phyloP scores from a whole-genome alignment of 768 basidiomycete genomes.

The Mycena rosella region DNA sequence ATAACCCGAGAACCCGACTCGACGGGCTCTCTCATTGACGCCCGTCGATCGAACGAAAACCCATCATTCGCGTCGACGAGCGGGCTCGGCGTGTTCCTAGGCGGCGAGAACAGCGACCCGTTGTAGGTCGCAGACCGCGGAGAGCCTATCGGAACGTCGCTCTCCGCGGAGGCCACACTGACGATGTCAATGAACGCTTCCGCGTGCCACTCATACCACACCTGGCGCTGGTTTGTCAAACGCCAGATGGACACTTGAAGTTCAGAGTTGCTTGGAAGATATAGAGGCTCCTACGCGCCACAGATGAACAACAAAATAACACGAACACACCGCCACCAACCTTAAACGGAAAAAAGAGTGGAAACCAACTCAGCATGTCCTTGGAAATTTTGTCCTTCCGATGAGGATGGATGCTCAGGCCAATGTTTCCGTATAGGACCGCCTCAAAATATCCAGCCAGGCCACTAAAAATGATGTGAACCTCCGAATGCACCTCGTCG shows the following conservation, averaged over 20 bases:
- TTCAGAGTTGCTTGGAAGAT: conserved; percentile 93
- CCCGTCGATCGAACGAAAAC: conserved; percentile 23
- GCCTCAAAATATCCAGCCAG: conserved; percentile 98
- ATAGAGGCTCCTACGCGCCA: conserved; percentile 83
- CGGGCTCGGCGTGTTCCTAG: conserved; percentile 67
- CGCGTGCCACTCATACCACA: conserved; percentile 99
- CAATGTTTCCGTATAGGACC: conserved; percentile 89
- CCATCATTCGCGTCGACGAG: conserved; percentile 66
- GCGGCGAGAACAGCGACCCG: conserved; percentile 36
- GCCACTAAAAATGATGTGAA: conserved; percentile 60
- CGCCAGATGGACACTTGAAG: conserved; percentile 96
- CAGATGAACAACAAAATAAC: conserved; percentile 3
- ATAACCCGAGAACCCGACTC: conserved; percentile 61
- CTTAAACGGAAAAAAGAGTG: conserved; percentile 94
- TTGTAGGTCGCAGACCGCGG: conserved; percentile 36
- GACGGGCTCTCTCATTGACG: conserved; percentile 27
- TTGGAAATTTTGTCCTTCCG: conserved; percentile 88
- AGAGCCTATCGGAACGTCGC: conserved; percentile 44
- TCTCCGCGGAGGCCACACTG: conserved; percentile 46
- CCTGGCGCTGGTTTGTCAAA: conserved; percentile 86
- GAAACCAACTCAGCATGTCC: conserved; percentile 99
- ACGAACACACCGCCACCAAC: conserved; percentile 56
- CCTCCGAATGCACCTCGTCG: not conserved
- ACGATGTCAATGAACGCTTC: conserved; percentile 88
- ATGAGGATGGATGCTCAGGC: conserved; percentile 94